These are phyloP conservation scores for Aspergillus tanneri DNA, from an alignment of 2,329 filamentous ascomycete genomes.

Conservation along the genomic window DNA sequence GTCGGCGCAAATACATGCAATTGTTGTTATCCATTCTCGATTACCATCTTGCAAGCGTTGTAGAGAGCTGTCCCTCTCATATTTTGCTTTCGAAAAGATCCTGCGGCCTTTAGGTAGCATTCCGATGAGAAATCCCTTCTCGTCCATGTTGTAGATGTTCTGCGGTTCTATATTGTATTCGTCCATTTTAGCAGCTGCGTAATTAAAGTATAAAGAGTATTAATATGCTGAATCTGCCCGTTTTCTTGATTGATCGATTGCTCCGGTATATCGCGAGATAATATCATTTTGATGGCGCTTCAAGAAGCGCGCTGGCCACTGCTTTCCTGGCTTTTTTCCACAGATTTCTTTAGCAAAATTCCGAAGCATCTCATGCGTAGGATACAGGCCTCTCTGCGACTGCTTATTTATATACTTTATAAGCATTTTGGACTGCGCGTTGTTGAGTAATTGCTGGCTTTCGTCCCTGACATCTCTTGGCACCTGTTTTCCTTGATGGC, in stretches of 20 bases:
- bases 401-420: neutral
- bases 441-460: neutral
- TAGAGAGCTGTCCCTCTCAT: slow-evolving; percentile 9
- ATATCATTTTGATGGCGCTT: neutral
- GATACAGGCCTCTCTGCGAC: neutral
- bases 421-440: neutral
- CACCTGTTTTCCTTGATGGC: neutral
- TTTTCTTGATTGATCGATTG: neutral
- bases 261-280: neutral
- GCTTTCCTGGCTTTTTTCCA: neutral
- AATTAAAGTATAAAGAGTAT: neutral
- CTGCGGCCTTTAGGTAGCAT: slow-evolving; percentile 7
- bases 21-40: slow-evolving; percentile 22
- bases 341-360: neutral
- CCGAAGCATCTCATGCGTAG: neutral
- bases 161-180: neutral
- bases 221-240: neutral
- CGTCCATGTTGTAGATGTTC: slow-evolving; percentile 7
- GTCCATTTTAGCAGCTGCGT: neutral
- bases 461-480: neutral
- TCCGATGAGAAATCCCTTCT: slow-evolving; percentile 10
- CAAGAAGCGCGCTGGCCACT: neutral
- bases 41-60: slow-evolving; percentile 19
- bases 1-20: no score
- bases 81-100: slow-evolving; percentile 13